Evolutionary conservation across 768 basidiomycete genomes (phyloP), one percentile per base, ranked within the genome.

Genomic region (Mycena chlorophos): DNA sequence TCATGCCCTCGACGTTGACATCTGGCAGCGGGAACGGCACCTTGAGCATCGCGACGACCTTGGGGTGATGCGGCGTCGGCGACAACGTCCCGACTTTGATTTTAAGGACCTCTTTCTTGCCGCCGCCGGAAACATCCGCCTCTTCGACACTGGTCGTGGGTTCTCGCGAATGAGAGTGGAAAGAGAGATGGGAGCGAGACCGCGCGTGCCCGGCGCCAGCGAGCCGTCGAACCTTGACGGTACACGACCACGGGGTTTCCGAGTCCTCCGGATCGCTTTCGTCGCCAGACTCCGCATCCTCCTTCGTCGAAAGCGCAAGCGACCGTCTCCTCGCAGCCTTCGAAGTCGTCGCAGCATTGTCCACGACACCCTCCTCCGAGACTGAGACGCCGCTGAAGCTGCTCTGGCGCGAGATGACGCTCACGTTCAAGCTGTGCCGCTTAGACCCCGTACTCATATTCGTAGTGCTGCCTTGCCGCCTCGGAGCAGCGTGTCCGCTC

Each of bases 191-290:
- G 19, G 57, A 42, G 13, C 57, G 50, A 31, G 58, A 49, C 29
- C 57, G 59, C 19, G 60, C 51, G 29, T 65, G 62, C 22, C 47
- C 48, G 23, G 61, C 27, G 28, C 57, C 53, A 10, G 62, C 70
- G 28, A 77, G 66, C 22, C 81, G 73, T 20, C 86, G 81, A 29
- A 88, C 75, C 56, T 86, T 83, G 60, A 94, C 77, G n/a, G 84
- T 85, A 66, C 95, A 98, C 43, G 87, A 85, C 94, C 94, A 98
- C 0, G 96, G 94, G 22, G 93, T 94, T 71, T 98, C 95, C 40
- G 91, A 92, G 66, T 98, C 96, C 67, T 98, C 95, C 0, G 94
- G 91, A 61, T 98, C 96, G 56, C 90, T 93, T 42, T 94, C 93
- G 16, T 89, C 86, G 0, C 79, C 91, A 2, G 81, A 79, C 46